Evolutionary conservation across 345 rosid species (phyloP), one percentile per base, ranked within the genome.

Genomic region (Heritiera littoralis): DNA sequence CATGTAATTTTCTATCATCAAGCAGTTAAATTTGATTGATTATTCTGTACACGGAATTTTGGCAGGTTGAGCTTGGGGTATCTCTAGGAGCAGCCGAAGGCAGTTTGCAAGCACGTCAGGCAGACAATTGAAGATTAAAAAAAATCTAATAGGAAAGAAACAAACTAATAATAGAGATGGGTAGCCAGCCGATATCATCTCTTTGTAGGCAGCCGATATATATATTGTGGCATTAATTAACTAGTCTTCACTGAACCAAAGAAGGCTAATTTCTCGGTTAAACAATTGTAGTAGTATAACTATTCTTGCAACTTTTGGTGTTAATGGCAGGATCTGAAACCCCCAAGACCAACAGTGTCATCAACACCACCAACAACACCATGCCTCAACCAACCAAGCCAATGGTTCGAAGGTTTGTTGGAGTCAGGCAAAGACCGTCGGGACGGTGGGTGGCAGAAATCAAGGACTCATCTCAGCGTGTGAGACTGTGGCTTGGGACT

Each of bases 371-470:
- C 23, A 30, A 76, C 17, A 70, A 56, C 51, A 71, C 66, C 43
- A 65, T 14, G 79, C 61, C 77, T 6, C 82, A 81, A 40, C 77
- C 84, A 38, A 60, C 64, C 38, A 89, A 74, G 54, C 80, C 81
- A 5, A 78, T 46, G 28, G 15, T 67, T 55, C 86, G 95, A 7
- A 82, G 91, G 73, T 91, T 87, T 52, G 91, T 91, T 0, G 95
- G 92, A 6, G 95, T 89, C 30, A 69, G 92, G 83, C 92, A 88
- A 79, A 85, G 95, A 54, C 95, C 95, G 0, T 91, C 93, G 0
- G 95, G 95, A 10, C 82, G 90, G 83, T 91, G 95, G 95, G 95
- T 91, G 8, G 93, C 93, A 1, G 95, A 91, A 77, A 91, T 91
- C 78, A 91, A 91, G 85, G 95, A 91, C 82, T 88, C 95, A 0